Percentiles rank a stretch among this genome's conserved stretches.
Conservation (phyloP, 805 yeast species). For the Candida endomychidarum region DNA sequence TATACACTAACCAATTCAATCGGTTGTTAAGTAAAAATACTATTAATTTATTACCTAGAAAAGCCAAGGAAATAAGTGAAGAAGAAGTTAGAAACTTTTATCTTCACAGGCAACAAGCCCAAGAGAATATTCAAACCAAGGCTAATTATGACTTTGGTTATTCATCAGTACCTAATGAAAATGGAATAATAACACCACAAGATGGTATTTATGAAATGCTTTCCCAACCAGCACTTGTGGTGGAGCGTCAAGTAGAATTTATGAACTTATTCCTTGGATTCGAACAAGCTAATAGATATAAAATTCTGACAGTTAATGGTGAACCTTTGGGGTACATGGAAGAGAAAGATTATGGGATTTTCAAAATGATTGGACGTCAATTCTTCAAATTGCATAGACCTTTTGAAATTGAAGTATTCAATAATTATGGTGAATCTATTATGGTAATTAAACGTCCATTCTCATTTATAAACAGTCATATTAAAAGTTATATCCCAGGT, state of each 20-base stretch:
- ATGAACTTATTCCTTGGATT: slow-evolving; percentile 86
- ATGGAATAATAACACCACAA: slow-evolving; percentile 51
- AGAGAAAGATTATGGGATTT: slow-evolving; percentile 74
- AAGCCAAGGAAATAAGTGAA: slow-evolving; percentile 35
- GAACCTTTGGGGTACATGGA: slow-evolving; percentile 74
- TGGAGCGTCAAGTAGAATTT: slow-evolving; percentile 85
- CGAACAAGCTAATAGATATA: slow-evolving; percentile 86
- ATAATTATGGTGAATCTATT: slow-evolving; percentile 57
- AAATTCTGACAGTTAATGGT: slow-evolving; percentile 71
- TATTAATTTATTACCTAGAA: slow-evolving; percentile 6
- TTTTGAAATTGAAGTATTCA: slow-evolving; percentile 69
- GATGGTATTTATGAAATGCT: slow-evolving; percentile 66
- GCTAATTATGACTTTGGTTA: slow-evolving; percentile 20
- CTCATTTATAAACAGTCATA: slow-evolving; percentile 84
- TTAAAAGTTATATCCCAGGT: slow-evolving; percentile 68
- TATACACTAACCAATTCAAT: too few relatives aligned
- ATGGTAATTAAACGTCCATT: slow-evolving; percentile 79
- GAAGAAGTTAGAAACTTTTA: slow-evolving; percentile 31
- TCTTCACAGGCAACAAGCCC: slow-evolving; percentile 17
- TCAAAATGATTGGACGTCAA: slow-evolving; percentile 76
- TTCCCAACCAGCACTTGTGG: slow-evolving; percentile 78
- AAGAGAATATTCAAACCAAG: slow-evolving; percentile 12
- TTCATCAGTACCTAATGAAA: slow-evolving; percentile 42
- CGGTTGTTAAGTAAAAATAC: neutral
- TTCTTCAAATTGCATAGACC: slow-evolving; percentile 85